Evolutionary conservation across 306 rosid genomes (phyloP).

Genomic region (Cicer bijugum): DNA sequence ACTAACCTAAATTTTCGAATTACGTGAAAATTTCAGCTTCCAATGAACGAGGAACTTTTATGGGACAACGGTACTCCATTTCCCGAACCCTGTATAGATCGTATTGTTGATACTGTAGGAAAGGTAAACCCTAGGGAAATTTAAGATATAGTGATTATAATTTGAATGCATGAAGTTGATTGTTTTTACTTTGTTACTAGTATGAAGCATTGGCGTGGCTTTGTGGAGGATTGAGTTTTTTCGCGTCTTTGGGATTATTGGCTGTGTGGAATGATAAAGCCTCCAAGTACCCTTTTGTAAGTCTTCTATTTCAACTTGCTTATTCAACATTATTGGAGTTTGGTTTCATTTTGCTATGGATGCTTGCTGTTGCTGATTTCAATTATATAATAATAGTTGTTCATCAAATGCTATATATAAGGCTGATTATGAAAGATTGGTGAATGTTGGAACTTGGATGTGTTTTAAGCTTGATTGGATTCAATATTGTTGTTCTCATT

Average conservation of each 20-base stretch:
- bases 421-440: neutral
- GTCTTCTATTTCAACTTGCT: slow-evolving; percentile 43
- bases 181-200: slow-evolving; percentile 45
- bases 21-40: slow-evolving; percentile 58
- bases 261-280: slow-evolving; percentile 95
- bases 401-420: neutral
- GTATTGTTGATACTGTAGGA: slow-evolving; percentile 93
- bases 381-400: neutral
- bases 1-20: neutral
- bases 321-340: neutral
- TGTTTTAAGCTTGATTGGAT: slow-evolving; percentile 31
- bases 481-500: slow-evolving; percentile 30
- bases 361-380: slow-evolving; percentile 13
- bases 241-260: slow-evolving; percentile 71
- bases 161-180: neutral
- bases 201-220: slow-evolving; percentile 98
- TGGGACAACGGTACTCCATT: slow-evolving; percentile 94
- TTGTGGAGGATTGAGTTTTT: slow-evolving; percentile 83
- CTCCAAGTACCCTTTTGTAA: slow-evolving; percentile 80
- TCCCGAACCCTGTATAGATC: slow-evolving; percentile 98
- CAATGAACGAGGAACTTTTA: slow-evolving; percentile 74
- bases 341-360: neutral
- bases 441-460: slow-evolving; percentile 28
- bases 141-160: neutral
- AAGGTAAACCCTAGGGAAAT: slow-evolving; percentile 51